Percentiles rank a stretch among this genome's conserved stretches.
Conservation (phyloP, 345 rosid species). For the Orychophragmus violaceus region DNA sequence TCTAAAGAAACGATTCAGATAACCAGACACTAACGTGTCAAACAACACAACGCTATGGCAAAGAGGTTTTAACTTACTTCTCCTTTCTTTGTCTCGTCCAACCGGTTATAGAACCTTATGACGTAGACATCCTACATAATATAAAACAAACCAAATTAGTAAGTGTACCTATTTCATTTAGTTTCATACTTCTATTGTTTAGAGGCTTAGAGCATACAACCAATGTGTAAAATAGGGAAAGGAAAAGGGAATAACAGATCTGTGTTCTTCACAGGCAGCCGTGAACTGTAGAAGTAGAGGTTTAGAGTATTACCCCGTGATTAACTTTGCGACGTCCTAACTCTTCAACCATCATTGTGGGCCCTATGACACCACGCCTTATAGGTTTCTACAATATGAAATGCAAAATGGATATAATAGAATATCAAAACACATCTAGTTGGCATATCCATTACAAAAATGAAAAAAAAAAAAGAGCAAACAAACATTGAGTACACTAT, state of each 20-base stretch:
- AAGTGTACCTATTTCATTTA: neutral
- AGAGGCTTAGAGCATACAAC: neutral
- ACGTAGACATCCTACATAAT: slow-evolving; percentile 69
- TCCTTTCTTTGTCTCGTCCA: slow-evolving; percentile 86
- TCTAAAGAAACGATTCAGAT: neutral
- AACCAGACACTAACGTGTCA: neutral
- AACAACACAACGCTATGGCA: neutral
- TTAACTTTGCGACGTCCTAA: slow-evolving; percentile 65
- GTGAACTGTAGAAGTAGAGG: neutral
- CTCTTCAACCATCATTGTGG: slow-evolving; percentile 73
- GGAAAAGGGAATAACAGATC: neutral
- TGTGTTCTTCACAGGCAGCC: neutral
- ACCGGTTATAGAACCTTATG: slow-evolving; percentile 61
- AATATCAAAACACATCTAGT: neutral
- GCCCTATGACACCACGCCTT: slow-evolving; percentile 79
- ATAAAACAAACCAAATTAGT: slow-evolving; percentile 13
- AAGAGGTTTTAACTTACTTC: slow-evolving; percentile 54
- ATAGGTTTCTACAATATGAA: slow-evolving; percentile 64
- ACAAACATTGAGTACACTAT: neutral
- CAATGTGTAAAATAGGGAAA: neutral
- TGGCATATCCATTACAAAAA: neutral
- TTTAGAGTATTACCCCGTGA: slow-evolving; percentile 44
- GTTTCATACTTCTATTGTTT: neutral
- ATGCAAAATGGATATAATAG: neutral
- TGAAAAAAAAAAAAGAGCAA: neutral